A percentile compares a stretch with the other conserved stretches of the same genome.
Conservation (phyloP, 352 stramenopile species). For the Pythium aristosporum region DNA sequence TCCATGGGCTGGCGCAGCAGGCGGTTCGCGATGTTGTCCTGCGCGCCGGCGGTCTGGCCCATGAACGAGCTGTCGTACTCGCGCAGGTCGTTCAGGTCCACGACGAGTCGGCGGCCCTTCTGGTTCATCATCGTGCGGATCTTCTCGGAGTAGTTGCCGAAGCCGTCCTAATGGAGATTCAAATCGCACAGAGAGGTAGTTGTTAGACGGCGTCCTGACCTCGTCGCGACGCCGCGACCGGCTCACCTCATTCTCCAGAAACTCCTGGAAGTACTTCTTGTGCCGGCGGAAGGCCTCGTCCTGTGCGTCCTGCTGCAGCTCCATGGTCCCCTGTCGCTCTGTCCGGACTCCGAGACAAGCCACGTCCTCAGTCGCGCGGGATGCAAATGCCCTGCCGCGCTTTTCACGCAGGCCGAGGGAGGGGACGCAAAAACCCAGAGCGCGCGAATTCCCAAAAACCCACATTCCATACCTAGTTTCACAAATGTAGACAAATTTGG, state of each 20-base stretch:
- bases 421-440: constrained; percentile 18
- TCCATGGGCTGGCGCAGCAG: constrained; percentile 81
- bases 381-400: too few species aligned
- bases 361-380: neutral
- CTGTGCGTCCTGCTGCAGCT: constrained; percentile 80
- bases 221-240: neutral
- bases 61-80: constrained; percentile 88
- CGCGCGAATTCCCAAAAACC: constrained; percentile 20
- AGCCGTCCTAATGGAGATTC: constrained; percentile 50
- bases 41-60: constrained; percentile 44
- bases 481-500: constrained; percentile 23
- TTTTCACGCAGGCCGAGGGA: constrained; percentile 7
- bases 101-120: constrained; percentile 66
- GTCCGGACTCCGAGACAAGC: neutral
- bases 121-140: constrained; percentile 81
- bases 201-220: neutral
- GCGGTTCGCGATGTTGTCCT: constrained; percentile 78
- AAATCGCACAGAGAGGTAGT: neutral
- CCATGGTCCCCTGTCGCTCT: constrained; percentile 35
- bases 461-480: constrained; percentile 10
- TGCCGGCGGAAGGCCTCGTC: constrained; percentile 85
- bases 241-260: constrained; percentile 70
- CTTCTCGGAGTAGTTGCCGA: constrained; percentile 79
- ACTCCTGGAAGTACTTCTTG: constrained; percentile 88
- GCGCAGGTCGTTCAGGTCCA: constrained; percentile 90